phyloP scores from a whole-genome alignment of 2,329 filamentous ascomycete species.

The Diplocarpon mali region DNA sequence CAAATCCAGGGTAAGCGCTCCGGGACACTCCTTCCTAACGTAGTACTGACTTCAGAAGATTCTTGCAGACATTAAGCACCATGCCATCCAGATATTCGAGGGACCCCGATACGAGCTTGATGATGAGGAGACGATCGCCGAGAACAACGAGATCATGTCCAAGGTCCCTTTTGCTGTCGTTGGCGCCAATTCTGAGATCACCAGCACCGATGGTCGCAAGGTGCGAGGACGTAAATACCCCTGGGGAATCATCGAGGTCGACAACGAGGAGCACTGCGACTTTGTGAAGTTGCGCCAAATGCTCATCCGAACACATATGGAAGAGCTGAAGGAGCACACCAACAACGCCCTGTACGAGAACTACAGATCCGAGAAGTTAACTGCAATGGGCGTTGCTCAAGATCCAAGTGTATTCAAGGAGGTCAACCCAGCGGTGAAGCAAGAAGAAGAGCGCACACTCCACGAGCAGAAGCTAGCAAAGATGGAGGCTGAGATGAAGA shows the following conservation, averaged over 20 bases:
- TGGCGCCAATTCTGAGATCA: slow-evolving; percentile 90
- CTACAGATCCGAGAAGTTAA: slow-evolving; percentile 99
- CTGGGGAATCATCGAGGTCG: slow-evolving; percentile 97
- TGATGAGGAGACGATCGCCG: slow-evolving; percentile 97
- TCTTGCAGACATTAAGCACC: slow-evolving; percentile 89
- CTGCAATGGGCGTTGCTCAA: slow-evolving; percentile 95
- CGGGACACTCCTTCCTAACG: background rate
- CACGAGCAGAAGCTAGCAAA: slow-evolving; percentile 99
- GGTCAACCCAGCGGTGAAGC: slow-evolving; percentile 99
- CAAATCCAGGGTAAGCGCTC: slow-evolving; percentile 77
- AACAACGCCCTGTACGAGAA: slow-evolving; percentile 99
- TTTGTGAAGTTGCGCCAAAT: slow-evolving; percentile 99
- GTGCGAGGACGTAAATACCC: slow-evolving; percentile 94
- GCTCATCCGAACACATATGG: slow-evolving; percentile 99
- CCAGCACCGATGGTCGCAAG: slow-evolving; percentile 82
- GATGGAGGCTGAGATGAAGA: slow-evolving; percentile 99
- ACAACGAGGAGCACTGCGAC: slow-evolving; percentile 99
- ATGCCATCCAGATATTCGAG: slow-evolving; percentile 98
- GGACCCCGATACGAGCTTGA: slow-evolving; percentile 97
- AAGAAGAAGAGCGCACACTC: slow-evolving; percentile 94
- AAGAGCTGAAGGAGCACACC: slow-evolving; percentile 99
- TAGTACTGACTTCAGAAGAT: slow-evolving; percentile 50
- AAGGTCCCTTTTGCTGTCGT: slow-evolving; percentile 98
- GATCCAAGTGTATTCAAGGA: slow-evolving; percentile 99
- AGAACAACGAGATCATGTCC: slow-evolving; percentile 99